Evolutionary conservation across 1,139 yeast genomes (phyloP), one percentile per base, ranked within the genome.

Genomic region (Zygoascus hellenicus): DNA sequence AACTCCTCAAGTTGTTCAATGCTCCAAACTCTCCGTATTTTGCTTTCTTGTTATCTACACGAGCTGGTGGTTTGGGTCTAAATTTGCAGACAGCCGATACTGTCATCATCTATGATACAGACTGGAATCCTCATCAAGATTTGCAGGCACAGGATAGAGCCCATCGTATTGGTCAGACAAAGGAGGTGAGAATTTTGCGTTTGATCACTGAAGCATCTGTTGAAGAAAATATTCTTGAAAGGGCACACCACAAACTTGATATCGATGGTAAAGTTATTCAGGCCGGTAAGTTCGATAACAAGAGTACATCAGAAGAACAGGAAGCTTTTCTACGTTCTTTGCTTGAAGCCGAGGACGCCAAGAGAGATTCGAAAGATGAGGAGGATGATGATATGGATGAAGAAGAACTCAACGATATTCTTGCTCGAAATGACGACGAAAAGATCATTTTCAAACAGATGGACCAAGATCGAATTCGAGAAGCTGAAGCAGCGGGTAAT

Each of bases 41-140:
- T 68, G 82, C 94, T 57, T 92, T 92, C 74, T 72, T 92, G 57
- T 72, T 90, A 52, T 84, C 95, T 1, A 90, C 98, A 0, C 82
- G 98, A 71, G 98, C 98, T 44, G 98, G 98, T 76, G 97, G 98
- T 57, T 77, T 90, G 55, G 98, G 98, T 61, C 77, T 90, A 62
- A 90, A 90, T 66, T 75, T 90, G 67, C 97, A 92, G 68, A 86
- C 96, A 28, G 98, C 98, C 2, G 98, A 90, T 65, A 90, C 97
- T 0, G 98, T 90, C 51, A 84, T 90, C 57, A 90, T 90, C 58
- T 90, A 88, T 65, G 97, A 90, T 66, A 87, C 97, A 5, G 98
- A 90, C 68, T 90, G 97, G 97, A 90, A 90, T 68, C 98, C 98
- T 15, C 97, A 92, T 73, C 97, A 92, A 68, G 97, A 92, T 78